Evolutionary conservation across 768 basidiomycete genomes (phyloP), one percentile per base, ranked within the genome.

Genomic region (Lactarius deliciosus): DNA sequence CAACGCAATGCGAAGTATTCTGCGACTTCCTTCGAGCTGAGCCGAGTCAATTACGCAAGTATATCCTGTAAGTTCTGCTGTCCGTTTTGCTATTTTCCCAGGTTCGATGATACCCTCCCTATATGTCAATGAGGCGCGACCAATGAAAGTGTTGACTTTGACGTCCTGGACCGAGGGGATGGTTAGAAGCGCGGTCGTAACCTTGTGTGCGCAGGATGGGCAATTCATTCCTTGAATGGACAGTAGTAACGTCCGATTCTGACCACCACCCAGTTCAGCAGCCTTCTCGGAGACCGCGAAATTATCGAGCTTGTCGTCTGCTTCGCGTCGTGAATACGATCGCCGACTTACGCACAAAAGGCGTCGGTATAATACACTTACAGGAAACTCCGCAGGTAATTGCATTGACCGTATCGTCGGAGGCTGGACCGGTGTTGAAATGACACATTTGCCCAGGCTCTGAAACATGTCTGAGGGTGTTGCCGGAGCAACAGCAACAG

Each of bases 201-300:
- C 20, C 30, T 69, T 70, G 7, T 4, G 15, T 20, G 57, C 68
- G 41, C 70, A 70, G 15, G 68, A 57, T 10, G 70, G 62, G 59
- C 70, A 70, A 28, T 66, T 64, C 64, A 70, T 69, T 15, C 68
- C 70, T 25, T 61, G 40, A 25, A 70, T 62, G 20, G 64, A 64
- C 1, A 70, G 45, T 1, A 45, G 1, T 18, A 69, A 45, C 1
- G 59, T 57, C 36, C 32, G 64, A 15, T 55, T 38, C 2, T 22
- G n/a, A 13, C 50, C 59, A 34, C 53, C 61, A 16, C 64, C 70
- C 8, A 40, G 43, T 50, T 69, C 68, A 13, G 40, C 61, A 40
- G 28, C 54, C 1, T 47, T 53, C n/a, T 64, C 53, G 13, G 58
- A 16, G 18, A 7, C 32, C 18, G 38, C 22, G 32, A 11, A 22